phyloP scores from a whole-genome alignment of 306 rosid genomes.

The Citrullus colocynthis region DNA sequence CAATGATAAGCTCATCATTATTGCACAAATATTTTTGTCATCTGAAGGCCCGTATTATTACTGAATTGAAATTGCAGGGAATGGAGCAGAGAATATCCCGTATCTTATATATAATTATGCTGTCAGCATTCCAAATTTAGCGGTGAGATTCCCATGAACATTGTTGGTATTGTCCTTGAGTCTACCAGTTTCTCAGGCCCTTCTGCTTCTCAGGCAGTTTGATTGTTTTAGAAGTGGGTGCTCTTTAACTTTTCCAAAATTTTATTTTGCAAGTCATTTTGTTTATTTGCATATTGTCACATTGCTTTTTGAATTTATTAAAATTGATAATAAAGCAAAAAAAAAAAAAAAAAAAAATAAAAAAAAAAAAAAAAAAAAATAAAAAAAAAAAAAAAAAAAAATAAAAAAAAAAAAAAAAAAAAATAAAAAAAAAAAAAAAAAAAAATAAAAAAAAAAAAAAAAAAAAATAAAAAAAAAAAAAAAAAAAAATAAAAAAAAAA shows the following conservation, averaged over 20 bases:
- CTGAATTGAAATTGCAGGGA: slow-evolving; percentile 41
- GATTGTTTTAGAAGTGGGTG: slow-evolving; percentile 2
- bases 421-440: too few relatives aligned
- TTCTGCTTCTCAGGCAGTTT: slow-evolving; percentile 28
- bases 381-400: too few relatives aligned
- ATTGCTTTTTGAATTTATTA: neutral
- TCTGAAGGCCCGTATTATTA: slow-evolving; percentile 1
- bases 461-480: too few relatives aligned
- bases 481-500: too few relatives aligned
- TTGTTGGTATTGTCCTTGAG: slow-evolving; percentile 32
- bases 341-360: too few relatives aligned
- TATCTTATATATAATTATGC: slow-evolving; percentile 49
- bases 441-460: too few relatives aligned
- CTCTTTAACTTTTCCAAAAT: neutral
- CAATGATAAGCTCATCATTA: neutral
- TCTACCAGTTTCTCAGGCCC: slow-evolving; percentile 19
- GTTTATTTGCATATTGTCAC: neutral
- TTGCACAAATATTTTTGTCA: neutral
- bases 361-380: too few relatives aligned
- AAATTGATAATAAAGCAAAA: neutral
- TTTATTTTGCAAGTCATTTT: neutral
- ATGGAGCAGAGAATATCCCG: slow-evolving; percentile 36
- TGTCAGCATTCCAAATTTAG: slow-evolving; percentile 63
- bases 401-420: too few relatives aligned
- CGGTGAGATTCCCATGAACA: slow-evolving; percentile 54